Evolutionary conservation across 2,329 filamentous ascomycete genomes (phyloP), one percentile per base, ranked within the genome.

Genomic region (Dothiorella sarmentorum): DNA sequence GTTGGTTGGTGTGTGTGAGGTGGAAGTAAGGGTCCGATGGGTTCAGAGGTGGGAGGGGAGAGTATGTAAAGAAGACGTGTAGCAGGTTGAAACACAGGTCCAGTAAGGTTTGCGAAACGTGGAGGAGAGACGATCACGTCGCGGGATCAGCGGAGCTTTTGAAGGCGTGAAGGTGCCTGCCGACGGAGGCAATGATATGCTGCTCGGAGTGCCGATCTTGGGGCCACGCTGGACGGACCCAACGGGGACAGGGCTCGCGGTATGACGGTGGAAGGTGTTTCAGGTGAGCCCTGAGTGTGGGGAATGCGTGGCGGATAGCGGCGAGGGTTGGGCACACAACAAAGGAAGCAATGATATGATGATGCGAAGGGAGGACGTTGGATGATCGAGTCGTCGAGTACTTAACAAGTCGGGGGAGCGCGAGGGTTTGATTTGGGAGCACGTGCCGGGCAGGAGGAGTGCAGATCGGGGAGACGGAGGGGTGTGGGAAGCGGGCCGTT

Each of bases 131-230:
- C 72, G 76, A 77, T 78, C 75, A 70, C 67, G 71, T 66, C 67
- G 65, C 75, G 76, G 75, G 78, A 79, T 79, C 76, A 78, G 76
- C 77, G 75, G 66, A 64, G 63, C 67, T 73, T 74, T 72, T 73
- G 70, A 72, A 74, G 63, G 68, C 66, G 62, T 60, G 44, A 64
- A 65, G 64, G 63, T 69, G 70, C 61, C 64, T 69, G 52, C 70
- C 69, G 35, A 63, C 64, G 64, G 59, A 62, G 67, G 70, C 63
- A 73, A 68, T 67, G 71, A 73, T 74, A 60, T 60, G 63, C 71
- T 61, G 58, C 60, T 63, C 59, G 68, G 70, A 69, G 66, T 69
- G 71, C 64, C 70, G 71, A 74, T 74, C 70, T 52, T 53, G 57
- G 45, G 27, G 57, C 47, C 37, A 38, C 55, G 44, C 35, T 67